A percentile compares a stretch with the other conserved stretches of the same genome.
Conservation (phyloP, 129 eudicot genomes). For the Scalesia atractyloides region DNA sequence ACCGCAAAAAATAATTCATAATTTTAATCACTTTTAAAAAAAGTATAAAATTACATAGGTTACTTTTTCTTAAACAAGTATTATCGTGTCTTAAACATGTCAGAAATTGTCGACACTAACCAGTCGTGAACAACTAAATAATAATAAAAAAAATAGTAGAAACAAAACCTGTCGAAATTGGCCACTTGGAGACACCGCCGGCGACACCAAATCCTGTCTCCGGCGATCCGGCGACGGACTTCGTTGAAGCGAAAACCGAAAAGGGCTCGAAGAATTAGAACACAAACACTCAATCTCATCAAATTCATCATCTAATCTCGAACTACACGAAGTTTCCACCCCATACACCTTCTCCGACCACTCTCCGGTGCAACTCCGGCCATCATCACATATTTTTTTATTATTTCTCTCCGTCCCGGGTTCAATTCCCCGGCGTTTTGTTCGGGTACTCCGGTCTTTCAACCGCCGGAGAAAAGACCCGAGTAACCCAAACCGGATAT, state of each 20-base stretch:
- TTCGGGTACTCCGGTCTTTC: conserved; percentile 44
- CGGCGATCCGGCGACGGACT: conserved; percentile 50
- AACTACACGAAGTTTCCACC: conserved; percentile 59
- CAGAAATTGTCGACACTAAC: too few relatives aligned
- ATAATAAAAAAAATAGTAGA: background rate
- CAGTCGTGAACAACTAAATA: background rate
- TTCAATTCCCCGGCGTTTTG: conserved; percentile 37
- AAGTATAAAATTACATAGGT: background rate
- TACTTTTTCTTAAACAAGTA: too few relatives aligned
- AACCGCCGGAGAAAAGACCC: conserved; percentile 66
- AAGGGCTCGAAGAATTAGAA: conserved; percentile 55
- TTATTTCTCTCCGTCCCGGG: background rate
- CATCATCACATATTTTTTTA: background rate
- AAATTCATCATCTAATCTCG: conserved; percentile 32
- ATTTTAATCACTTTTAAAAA: too few relatives aligned
- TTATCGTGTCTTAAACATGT: too few relatives aligned
- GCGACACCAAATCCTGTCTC: conserved; percentile 59
- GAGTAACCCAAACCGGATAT: conserved; percentile 51
- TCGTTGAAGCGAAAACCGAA: conserved; percentile 60
- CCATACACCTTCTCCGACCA: conserved; percentile 52
- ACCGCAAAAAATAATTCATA: too few relatives aligned
- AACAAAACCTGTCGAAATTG: conserved; percentile 52
- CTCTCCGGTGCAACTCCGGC: background rate
- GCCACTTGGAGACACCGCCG: conserved; percentile 61
- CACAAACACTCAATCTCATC: conserved; percentile 28